Percentiles rank a stretch among this genome's conserved stretches.
These are phyloP conservation scores for Dalechampia spathulata DNA, from an alignment of 441 rosid species.

Conservation along the genomic window DNA sequence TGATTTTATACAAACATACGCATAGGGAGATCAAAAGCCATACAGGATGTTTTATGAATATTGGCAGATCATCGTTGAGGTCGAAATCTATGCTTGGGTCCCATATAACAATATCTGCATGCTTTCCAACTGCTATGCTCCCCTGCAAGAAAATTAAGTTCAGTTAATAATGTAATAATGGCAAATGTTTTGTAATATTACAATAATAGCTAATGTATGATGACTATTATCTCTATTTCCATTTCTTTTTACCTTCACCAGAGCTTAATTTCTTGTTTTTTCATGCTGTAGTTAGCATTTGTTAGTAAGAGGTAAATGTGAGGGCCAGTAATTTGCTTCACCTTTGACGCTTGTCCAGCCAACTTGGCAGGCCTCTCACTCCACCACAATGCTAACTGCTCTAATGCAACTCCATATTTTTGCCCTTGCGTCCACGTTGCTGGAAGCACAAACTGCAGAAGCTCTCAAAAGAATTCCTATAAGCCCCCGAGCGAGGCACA, in stretches of 20 bases:
- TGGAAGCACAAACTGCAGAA: conserved; percentile 87
- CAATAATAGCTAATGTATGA: too few species aligned
- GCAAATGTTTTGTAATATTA: too few species aligned
- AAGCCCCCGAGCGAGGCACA: conserved; percentile 10
- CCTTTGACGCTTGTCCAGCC: conserved; percentile 64
- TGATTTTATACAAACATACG: neutral
- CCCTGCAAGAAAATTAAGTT: conserved; percentile 43
- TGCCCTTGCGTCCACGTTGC: conserved; percentile 84
- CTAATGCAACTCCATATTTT: conserved; percentile 63
- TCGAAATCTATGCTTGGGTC: conserved; percentile 68
- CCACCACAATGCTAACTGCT: conserved; percentile 81
- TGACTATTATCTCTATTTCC: neutral
- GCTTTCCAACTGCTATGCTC: conserved; percentile 56
- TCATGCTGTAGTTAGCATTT: too few species aligned
- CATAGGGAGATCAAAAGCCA: conserved; percentile 5
- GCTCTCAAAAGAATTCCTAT: conserved; percentile 25
- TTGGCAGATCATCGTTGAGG: conserved; percentile 50
- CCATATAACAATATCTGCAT: conserved; percentile 83
- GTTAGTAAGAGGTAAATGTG: conserved; percentile 7
- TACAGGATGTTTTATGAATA: conserved; percentile 75
- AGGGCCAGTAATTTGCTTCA: conserved; percentile 14
- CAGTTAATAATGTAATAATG: conserved; percentile 5
- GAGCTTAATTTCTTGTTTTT: too few species aligned
- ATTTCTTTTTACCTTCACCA: neutral
- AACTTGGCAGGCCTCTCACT: conserved; percentile 86